Conservation (phyloP, 352 stramenopile species). For the Globisporangium splendens region DNA sequence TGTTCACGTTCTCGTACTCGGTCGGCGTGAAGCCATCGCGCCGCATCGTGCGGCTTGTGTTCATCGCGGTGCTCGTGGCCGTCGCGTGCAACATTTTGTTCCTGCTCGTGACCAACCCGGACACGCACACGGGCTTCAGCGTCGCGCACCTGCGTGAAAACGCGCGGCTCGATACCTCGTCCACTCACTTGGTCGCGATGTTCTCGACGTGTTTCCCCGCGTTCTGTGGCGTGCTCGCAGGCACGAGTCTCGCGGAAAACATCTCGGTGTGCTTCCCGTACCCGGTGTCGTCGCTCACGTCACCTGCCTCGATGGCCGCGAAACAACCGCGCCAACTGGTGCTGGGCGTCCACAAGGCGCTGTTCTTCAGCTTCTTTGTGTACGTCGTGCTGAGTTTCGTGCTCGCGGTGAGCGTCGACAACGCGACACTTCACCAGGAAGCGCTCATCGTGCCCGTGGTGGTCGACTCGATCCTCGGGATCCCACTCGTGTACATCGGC, state of each 20-base stretch:
- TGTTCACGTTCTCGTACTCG: constrained; percentile 16
- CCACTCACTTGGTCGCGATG: constrained; percentile 23
- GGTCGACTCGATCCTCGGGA: constrained; percentile 40
- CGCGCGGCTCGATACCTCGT: constrained; percentile 8
- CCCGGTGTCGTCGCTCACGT: constrained; percentile 7
- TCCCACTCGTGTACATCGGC: constrained; percentile 39
- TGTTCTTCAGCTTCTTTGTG: constrained; percentile 28
- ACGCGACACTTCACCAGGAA: constrained; percentile 26
- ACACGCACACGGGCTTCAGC: constrained; percentile 28
- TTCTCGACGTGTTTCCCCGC: constrained; percentile 41
- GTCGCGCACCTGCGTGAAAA: constrained; percentile 27
- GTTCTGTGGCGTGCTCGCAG: constrained; percentile 40
- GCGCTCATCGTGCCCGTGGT: constrained; percentile 35
- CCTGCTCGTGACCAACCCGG: constrained; percentile 22
- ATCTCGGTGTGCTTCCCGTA: constrained; percentile 17
- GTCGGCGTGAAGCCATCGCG: constrained; percentile 18
- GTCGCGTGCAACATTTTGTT: constrained; percentile 34
- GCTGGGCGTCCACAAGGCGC: constrained; percentile 37
- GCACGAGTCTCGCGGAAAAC: constrained; percentile 31
- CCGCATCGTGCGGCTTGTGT: constrained; percentile 26
- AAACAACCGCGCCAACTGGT: constrained; percentile 30
- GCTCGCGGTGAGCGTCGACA: constrained; percentile 27
- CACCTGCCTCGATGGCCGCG: constrained; percentile 9
- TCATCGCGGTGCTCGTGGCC: constrained; percentile 31
- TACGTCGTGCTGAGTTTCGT: constrained; percentile 31